Evolutionary conservation across 1,139 yeast genomes (phyloP).

Genomic region (Tardiomyces blankii): DNA sequence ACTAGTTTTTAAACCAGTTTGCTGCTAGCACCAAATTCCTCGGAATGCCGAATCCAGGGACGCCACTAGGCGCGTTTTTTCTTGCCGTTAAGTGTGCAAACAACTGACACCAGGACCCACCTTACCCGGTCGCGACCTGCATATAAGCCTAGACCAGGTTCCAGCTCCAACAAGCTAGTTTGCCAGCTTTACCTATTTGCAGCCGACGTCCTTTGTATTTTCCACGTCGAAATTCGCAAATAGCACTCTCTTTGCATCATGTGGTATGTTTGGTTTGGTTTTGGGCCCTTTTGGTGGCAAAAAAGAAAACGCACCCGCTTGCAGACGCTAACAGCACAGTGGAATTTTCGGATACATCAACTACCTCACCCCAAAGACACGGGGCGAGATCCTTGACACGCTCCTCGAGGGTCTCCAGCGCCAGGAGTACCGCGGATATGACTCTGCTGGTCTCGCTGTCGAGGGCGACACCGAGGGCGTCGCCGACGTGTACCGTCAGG

Average conservation of each 20-base stretch:
- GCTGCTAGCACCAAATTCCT: no score
- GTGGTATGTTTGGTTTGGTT: neutral
- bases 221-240: neutral
- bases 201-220: neutral
- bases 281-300: no score
- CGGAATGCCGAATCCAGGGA: no score
- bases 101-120: neutral
- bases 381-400: slow-evolving; percentile 87
- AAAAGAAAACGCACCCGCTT: no score
- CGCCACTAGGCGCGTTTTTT: no score
- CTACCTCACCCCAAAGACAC: slow-evolving; percentile 79
- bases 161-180: neutral
- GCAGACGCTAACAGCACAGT: slow-evolving; percentile 29
- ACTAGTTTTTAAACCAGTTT: no score
- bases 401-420: slow-evolving; percentile 86
- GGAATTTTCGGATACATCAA: slow-evolving; percentile 98
- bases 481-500: slow-evolving; percentile 66
- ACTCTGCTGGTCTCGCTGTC: slow-evolving; percentile 91
- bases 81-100: no score
- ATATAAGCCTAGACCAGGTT: neutral
- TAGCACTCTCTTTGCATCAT: neutral
- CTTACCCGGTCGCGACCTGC: neutral
- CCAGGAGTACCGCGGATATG: slow-evolving; percentile 96
- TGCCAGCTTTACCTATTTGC: neutral
- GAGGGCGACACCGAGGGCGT: slow-evolving; percentile 70